A percentile compares a stretch with the other conserved stretches of the same genome.
Evolutionary conservation across 495 filamentous ascomycete species (phyloP).

Genomic region (Mytilinidion resinicola): DNA sequence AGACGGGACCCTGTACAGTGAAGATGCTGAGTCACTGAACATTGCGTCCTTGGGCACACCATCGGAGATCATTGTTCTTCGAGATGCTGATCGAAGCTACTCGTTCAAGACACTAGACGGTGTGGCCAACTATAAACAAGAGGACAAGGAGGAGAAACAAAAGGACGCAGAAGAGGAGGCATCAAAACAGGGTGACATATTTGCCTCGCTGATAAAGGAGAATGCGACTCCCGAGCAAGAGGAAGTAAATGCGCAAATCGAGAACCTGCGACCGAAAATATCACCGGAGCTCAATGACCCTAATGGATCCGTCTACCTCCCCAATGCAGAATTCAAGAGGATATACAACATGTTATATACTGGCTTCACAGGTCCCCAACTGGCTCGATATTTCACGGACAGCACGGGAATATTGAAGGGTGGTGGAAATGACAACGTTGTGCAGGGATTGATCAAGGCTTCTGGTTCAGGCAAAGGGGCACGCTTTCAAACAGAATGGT

Average conservation of each 20-base stretch:
- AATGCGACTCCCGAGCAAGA: not conserved
- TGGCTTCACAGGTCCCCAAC: constrained; percentile 19
- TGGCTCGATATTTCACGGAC: constrained; percentile 15
- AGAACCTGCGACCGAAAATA: constrained; percentile 19
- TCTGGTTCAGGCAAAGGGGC: not conserved
- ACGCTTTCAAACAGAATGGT: constrained; percentile 15
- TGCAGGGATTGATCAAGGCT: not conserved
- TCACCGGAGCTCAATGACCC: not conserved
- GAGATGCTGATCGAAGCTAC: constrained; percentile 7
- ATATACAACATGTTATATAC: constrained; percentile 1
- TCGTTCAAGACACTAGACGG: not conserved
- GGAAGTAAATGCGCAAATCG: constrained; percentile 16
- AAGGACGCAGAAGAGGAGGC: not conserved
- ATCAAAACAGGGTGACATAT: constrained; percentile 4
- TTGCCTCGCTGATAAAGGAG: constrained; percentile 16
- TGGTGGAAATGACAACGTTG: not conserved
- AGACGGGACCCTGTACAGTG: constrained; percentile 10
- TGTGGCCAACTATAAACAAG: not conserved
- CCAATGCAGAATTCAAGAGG: constrained; percentile 6
- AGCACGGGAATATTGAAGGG: not conserved
- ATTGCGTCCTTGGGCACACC: constrained; percentile 22
- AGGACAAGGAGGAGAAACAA: not conserved
- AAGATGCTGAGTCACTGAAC: constrained; percentile 10
- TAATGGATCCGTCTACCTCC: constrained; percentile 15
- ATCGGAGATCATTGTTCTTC: constrained; percentile 22